phyloP scores from a whole-genome alignment of 2,329 filamentous ascomycete species.

The Arthroderma sp. region DNA sequence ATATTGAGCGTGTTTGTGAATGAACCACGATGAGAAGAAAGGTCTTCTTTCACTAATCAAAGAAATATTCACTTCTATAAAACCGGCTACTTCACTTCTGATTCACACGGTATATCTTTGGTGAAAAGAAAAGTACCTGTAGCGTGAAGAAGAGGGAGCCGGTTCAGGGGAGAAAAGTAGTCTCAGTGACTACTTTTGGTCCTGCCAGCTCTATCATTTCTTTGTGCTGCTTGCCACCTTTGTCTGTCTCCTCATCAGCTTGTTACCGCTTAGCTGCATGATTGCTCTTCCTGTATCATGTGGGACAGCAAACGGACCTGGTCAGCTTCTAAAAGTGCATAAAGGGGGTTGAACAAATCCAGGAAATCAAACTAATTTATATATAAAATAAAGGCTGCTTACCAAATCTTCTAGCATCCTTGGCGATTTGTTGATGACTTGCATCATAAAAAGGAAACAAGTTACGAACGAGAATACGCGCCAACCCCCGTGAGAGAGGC shows the following conservation, averaged over 20 bases:
- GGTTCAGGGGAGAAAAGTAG: not conserved
- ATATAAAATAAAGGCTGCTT: not conserved
- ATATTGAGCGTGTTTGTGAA: not conserved
- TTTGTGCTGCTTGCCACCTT: not conserved
- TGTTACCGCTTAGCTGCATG: not conserved
- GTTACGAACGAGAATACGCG: not conserved
- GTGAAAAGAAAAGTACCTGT: not conserved
- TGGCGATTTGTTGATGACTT: not conserved
- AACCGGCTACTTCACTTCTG: not conserved
- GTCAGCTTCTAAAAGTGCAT: not conserved
- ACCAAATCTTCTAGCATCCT: not conserved
- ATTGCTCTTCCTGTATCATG: not conserved
- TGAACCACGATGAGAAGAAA: not conserved
- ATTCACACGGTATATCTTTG: not conserved
- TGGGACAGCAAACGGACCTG: not conserved
- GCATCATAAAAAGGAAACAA: not conserved
- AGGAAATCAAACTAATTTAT: not conserved
- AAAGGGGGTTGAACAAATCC: too few relatives aligned
- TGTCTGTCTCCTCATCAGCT: not conserved
- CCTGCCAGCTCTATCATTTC: not conserved
- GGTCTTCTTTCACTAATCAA: not conserved
- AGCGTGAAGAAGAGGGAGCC: not conserved
- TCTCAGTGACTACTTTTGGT: not conserved
- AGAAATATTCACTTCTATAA: not conserved
- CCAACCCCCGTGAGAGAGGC: not conserved